Evolutionary conservation across 306 rosid species (phyloP), one percentile per base, ranked within the genome.

Genomic region (Corylus heterophylla): DNA sequence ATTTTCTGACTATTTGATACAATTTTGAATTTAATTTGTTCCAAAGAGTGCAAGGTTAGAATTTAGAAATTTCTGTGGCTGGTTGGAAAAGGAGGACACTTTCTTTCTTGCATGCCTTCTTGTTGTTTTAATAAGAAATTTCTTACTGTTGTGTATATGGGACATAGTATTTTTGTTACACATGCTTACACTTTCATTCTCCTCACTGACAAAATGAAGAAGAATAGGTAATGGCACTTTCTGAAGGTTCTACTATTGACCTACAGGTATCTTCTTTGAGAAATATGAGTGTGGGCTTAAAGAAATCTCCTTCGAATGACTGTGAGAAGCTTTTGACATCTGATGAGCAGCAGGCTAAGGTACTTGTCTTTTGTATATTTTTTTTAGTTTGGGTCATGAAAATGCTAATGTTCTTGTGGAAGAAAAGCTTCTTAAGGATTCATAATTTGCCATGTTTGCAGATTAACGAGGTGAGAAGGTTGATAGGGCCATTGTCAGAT

Each of bases 391-490:
- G 17, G 70, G 69, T 39, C 20, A 42, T 42, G 71, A 76, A 76
- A 47, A 47, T 70, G 70, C 52, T 51, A 69, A 78, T 74, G 47
- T 78, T 52, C 7, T 56, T 51, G 48, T 78, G 29, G 72, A 58
- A 66, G 80, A 54, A 42, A 52, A 49, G 48, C 55, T 64, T 45
- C 29, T 22, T 74, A 42, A 52, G 74, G 8, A 51, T 20, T 25
- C 12, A 62, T 59, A 52, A 39, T 76, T 35, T 85, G 61, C 49
- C 45, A 77, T 83, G 42, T 52, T 78, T 86, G 73, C 88, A 95
- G 98, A 75, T 95, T 70, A 78, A 81, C n/a, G 98, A 95, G 86
- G 86, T 95, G 80, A 90, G 88, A 74, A 89, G 74, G 88, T 79
- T 90, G 83, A 73, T 92, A 44, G 96, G 96, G 58, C 83, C 90